phyloP scores from a whole-genome alignment of 345 rosid genomes.

The Rhodamnia rubescens region DNA sequence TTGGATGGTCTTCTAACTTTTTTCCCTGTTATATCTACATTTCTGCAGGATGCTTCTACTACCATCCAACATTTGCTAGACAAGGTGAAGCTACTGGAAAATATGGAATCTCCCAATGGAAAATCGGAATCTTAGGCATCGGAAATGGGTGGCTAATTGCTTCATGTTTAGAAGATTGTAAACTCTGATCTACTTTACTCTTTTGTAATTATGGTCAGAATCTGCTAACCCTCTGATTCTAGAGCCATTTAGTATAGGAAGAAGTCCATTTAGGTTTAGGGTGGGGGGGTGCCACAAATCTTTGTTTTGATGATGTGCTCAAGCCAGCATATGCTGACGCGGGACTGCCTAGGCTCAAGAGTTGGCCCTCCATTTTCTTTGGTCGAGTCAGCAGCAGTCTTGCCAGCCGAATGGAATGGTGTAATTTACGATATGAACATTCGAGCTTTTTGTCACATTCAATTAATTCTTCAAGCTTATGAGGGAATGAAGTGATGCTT shows the following conservation, averaged over 20 bases:
- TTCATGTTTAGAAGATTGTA: not conserved
- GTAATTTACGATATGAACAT: too few relatives aligned
- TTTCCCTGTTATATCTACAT: not conserved
- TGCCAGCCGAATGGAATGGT: too few relatives aligned
- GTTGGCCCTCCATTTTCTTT: not conserved
- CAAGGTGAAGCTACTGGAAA: conserved; percentile 53
- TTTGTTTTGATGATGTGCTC: not conserved
- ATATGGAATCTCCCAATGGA: conserved; percentile 20
- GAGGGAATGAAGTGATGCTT: not conserved
- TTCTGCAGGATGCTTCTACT: conserved; percentile 54
- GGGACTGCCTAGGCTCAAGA: not conserved
- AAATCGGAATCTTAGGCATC: not conserved
- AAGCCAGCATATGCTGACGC: not conserved
- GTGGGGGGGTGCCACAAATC: not conserved
- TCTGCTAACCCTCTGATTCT: not conserved
- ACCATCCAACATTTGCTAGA: conserved; percentile 53
- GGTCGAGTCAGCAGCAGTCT: too few relatives aligned
- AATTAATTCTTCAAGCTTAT: not conserved
- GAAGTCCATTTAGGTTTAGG: not conserved
- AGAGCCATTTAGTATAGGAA: not conserved
- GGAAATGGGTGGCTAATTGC: not conserved
- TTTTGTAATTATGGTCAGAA: not conserved
- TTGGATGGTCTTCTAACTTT: not conserved
- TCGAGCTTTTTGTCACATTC: not conserved
- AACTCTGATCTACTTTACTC: not conserved